A percentile compares a stretch with the other conserved stretches of the same genome.
Conservation (phyloP, 139 green algal species). For the Dunaliella primolecta region DNA sequence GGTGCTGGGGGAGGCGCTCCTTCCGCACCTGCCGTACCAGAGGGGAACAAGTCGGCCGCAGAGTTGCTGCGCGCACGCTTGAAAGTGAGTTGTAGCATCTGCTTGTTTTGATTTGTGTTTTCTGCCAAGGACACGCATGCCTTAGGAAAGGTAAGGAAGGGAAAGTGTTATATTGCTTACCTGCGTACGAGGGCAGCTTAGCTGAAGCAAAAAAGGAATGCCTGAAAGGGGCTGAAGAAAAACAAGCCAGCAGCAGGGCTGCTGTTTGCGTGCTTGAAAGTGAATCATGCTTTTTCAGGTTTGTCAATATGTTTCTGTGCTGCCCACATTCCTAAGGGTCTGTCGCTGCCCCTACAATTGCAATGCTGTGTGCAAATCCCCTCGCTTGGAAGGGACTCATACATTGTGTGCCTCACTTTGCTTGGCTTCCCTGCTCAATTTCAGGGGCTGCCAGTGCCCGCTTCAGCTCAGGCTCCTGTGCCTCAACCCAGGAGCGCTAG, state of each 20-base stretch:
- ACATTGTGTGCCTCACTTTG: not conserved
- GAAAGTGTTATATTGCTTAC: not conserved
- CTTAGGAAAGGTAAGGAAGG: not conserved
- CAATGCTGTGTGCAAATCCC: no score
- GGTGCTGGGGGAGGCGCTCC: not conserved
- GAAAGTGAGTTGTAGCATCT: not conserved
- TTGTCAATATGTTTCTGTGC: no score
- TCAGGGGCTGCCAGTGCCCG: not conserved
- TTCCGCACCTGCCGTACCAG: no score
- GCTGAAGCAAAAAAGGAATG: not conserved
- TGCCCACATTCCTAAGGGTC: no score
- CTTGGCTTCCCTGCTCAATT: not conserved
- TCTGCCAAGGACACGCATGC: not conserved
- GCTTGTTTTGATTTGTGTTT: not conserved
- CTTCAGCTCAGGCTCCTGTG: not conserved
- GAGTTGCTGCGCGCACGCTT: slow-evolving; percentile 34
- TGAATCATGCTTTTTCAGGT: no score
- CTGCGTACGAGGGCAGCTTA: not conserved
- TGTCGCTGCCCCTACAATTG: no score
- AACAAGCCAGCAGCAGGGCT: no score
- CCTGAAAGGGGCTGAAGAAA: not conserved
- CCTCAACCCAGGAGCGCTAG: not conserved
- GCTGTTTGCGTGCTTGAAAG: no score
- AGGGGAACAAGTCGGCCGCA: slow-evolving; percentile 33
- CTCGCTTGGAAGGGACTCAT: no score